A percentile compares a stretch with the other conserved stretches of the same genome.
phyloP scores from a whole-genome alignment of 331 rosid genomes.

The Saraca asoca region DNA sequence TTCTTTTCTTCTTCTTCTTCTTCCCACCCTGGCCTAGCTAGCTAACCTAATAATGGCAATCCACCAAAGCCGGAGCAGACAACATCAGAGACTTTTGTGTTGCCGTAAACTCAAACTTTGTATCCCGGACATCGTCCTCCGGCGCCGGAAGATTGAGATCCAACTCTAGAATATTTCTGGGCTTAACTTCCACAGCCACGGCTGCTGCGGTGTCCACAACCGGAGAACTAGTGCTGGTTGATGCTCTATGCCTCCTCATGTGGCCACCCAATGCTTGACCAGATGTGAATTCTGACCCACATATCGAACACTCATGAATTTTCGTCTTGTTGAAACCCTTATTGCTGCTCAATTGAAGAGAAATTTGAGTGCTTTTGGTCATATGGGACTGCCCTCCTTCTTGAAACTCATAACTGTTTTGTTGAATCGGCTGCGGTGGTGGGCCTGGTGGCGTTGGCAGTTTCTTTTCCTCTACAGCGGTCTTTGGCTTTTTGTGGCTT shows the following conservation, averaged over 20 bases:
- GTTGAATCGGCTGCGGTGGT: not conserved
- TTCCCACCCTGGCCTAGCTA: constrained; percentile 28
- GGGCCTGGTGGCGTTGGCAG: not conserved
- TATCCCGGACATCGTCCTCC: constrained; percentile 68
- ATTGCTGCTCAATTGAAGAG: constrained; percentile 35
- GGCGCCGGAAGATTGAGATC: constrained; percentile 98
- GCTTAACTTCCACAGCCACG: constrained; percentile 14
- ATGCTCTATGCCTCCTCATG: constrained; percentile 83
- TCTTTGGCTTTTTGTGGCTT: constrained; percentile 75
- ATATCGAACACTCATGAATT: constrained; percentile 85
- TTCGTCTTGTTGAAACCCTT: constrained; percentile 35
- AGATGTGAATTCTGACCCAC: constrained; percentile 78
- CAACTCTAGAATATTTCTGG: constrained; percentile 52
- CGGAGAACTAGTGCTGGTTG: constrained; percentile 17
- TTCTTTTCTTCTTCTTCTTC: not conserved
- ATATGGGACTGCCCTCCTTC: constrained; percentile 26
- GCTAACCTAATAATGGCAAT: constrained; percentile 67
- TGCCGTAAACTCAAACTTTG: constrained; percentile 54
- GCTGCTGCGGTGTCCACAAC: not conserved
- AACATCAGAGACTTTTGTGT: constrained; percentile 53
- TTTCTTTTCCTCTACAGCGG: constrained; percentile 39
- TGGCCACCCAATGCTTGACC: constrained; percentile 98
- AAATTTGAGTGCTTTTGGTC: not conserved
- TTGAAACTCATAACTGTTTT: not conserved
- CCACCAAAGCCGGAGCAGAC: constrained; percentile 73